Base-by-base conservation (phyloP, 805 yeast genomes). In the Suhomyces emberorum region DNA sequence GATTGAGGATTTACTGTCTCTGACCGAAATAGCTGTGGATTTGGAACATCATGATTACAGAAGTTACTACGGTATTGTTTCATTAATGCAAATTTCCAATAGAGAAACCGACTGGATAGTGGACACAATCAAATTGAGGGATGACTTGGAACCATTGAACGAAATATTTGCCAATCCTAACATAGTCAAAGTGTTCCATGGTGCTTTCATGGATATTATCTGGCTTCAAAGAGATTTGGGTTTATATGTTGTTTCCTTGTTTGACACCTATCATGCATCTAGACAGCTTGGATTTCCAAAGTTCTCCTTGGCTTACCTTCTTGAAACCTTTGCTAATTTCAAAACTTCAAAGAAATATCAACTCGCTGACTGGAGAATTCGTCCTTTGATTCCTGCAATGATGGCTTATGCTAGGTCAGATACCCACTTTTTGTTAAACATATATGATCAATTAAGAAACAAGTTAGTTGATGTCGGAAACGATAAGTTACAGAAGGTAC, bases 141-240 rank as follows among this genome's bases (percentile, higher is more conserved):
- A 83, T 26, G 85, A 86, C 41, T 64, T 93, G 32, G 65, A 72
- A 32, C 59, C 60, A 1, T 63, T 93, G 38, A 93, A 93, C 61
- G 69, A 64, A 29, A 76, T 91, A 1, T 88, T 91, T 46, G 74
- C 97, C 2, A 69, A 93, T 59, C 97, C 98, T 0, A 48, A 62
- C 4, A 80, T 91, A 21, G 67, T 87, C 19, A 93, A 93, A 55
- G 95, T 93, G 1, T 79, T 93, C 47, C 99, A 93, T 58, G 99
- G 99, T 42, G 96, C 98, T 0, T 81, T 78, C 48, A 88, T 88
- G 95, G 99, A 93, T 68, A 84, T 93, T 3, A 81, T 88, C 30
- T 93, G 99, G 99, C 68, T 93, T 23, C 99, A 93, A 64, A 72
- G 98, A 45, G 98, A 93, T 54, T 70, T 93, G 38, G 99, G 99